These are phyloP conservation scores for Ascochyta viciae-villosae DNA, from an alignment of 2,329 filamentous ascomycete genomes.

Conservation along the genomic window DNA sequence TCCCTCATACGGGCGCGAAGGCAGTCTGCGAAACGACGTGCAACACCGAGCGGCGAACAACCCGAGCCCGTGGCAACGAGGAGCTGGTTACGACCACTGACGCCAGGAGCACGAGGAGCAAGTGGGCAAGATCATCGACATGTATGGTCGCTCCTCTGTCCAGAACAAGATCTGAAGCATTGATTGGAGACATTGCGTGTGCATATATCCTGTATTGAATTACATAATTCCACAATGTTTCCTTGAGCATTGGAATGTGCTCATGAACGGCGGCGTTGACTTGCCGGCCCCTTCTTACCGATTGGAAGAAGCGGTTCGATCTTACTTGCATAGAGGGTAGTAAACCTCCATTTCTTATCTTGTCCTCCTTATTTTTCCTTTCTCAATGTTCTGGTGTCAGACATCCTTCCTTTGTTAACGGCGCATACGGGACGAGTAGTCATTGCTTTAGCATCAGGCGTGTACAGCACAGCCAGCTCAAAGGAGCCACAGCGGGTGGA, in stretches of 20 bases:
- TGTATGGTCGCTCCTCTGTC: slow-evolving; percentile 44
- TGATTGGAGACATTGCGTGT: slow-evolving; percentile 31
- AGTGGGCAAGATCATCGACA: slow-evolving; percentile 46
- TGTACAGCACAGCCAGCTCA: slow-evolving; percentile 15
- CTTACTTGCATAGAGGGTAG: slow-evolving; percentile 10
- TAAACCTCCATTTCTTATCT: slow-evolving; percentile 6
- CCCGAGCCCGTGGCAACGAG: slow-evolving; percentile 69
- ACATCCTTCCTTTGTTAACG: slow-evolving; percentile 17
- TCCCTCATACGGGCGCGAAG: slow-evolving; percentile 23
- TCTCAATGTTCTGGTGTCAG: slow-evolving; percentile 4
- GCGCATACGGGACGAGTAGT: slow-evolving; percentile 10
- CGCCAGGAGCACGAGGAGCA: slow-evolving; percentile 49
- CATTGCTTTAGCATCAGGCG: slow-evolving; percentile 11
- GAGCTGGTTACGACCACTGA: slow-evolving; percentile 69
- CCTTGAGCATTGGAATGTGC: slow-evolving; percentile 27
- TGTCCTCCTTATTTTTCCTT: neutral
- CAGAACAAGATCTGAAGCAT: slow-evolving; percentile 33
- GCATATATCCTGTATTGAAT: slow-evolving; percentile 30
- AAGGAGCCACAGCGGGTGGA: slow-evolving; percentile 1
- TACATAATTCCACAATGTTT: slow-evolving; percentile 21
- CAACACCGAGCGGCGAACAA: slow-evolving; percentile 59
- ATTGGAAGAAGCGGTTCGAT: slow-evolving; percentile 11
- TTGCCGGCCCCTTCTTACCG: slow-evolving; percentile 14
- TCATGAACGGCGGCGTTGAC: slow-evolving; percentile 35
- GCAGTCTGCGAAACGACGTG: slow-evolving; percentile 32